phyloP scores from a whole-genome alignment of 2,329 filamentous ascomycete species.

The Beauveria sp. region DNA sequence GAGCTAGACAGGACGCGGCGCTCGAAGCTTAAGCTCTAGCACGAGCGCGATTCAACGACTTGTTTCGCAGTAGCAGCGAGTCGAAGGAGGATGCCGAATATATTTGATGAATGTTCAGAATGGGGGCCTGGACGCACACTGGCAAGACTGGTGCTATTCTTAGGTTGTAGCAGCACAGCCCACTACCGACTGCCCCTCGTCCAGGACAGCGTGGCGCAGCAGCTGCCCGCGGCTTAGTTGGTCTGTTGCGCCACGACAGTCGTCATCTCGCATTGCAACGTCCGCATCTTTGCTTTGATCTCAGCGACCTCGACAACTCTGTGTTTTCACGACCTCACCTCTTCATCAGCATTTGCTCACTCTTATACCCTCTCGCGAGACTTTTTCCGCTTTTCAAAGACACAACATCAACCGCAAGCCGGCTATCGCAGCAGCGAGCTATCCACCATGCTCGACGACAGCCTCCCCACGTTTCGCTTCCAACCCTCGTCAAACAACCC shows the following conservation, averaged over 20 bases:
- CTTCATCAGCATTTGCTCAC: neutral
- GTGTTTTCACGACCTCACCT: neutral
- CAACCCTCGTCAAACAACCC: constrained; percentile 44
- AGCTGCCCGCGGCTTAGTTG: neutral
- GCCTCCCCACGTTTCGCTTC: constrained; percentile 67
- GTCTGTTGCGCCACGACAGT: neutral
- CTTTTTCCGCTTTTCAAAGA: neutral
- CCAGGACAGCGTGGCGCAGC: constrained; percentile 4
- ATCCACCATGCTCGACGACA: constrained; percentile 77
- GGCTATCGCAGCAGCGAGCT: neutral
- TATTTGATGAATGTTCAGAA: neutral
- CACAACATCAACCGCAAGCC: neutral
- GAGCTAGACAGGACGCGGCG: neutral
- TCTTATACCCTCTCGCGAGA: too few relatives aligned
- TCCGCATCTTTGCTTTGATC: neutral
- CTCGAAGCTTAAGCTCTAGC: neutral
- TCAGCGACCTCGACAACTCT: neutral
- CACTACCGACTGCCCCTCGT: neutral
- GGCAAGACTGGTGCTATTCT: neutral
- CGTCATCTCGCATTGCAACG: neutral
- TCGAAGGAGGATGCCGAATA: neutral
- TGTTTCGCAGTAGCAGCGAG: neutral
- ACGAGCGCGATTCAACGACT: neutral
- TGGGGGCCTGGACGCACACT: neutral
- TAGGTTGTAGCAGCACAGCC: neutral